Evolutionary conservation across 202 grass and related monocot species (phyloP).

Genomic region (Bolboschoenoplectus hybrid): DNA sequence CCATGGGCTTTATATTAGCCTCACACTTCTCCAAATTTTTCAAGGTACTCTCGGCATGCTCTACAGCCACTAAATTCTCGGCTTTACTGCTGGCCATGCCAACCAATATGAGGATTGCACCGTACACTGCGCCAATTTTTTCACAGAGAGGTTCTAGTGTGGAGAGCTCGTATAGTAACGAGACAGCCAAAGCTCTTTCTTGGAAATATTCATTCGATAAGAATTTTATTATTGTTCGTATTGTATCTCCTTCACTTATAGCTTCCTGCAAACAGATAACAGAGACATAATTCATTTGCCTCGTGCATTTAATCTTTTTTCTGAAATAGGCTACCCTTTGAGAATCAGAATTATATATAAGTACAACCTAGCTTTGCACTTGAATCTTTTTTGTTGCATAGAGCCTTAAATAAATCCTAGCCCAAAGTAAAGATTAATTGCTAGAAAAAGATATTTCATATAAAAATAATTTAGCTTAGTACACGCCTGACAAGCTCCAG

Average conservation of each 20-base stretch:
- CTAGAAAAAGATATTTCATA: background rate
- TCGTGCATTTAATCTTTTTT: conserved; percentile 28
- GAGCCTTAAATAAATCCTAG: background rate
- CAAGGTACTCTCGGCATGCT: conserved; percentile 74
- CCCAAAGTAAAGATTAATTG: background rate
- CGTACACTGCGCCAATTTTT: conserved; percentile 67
- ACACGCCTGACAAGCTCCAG: background rate
- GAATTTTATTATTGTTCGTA: conserved; percentile 80
- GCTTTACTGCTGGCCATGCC: conserved; percentile 79
- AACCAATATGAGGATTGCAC: conserved; percentile 75
- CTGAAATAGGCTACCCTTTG: background rate
- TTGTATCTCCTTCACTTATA: conserved; percentile 64
- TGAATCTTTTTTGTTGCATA: background rate
- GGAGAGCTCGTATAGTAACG: conserved; percentile 67
- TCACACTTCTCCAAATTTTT: conserved; percentile 71
- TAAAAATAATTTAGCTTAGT: background rate
- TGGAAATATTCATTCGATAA: conserved; percentile 63
- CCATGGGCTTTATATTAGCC: conserved; percentile 80
- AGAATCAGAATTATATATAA: background rate
- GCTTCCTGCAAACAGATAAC: conserved; percentile 48
- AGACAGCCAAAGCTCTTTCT: conserved; percentile 72
- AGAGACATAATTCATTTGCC: background rate
- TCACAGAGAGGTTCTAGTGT: conserved; percentile 49
- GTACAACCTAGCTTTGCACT: background rate
- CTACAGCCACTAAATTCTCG: conserved; percentile 57